Evolutionary conservation across 805 yeast genomes (phyloP).

Genomic region (Naumovozyma baii): DNA sequence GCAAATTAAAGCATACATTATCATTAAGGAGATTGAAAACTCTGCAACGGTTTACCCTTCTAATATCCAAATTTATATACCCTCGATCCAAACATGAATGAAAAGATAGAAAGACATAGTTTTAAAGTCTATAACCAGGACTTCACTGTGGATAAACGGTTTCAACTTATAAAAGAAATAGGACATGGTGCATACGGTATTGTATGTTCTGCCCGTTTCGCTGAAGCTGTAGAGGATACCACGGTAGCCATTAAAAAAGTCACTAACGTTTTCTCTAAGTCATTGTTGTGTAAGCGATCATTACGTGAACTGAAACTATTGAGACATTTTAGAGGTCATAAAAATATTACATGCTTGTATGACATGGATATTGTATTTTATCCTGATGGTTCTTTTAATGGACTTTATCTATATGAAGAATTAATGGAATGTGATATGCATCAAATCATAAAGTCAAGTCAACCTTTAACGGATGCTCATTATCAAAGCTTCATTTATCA

Average conservation of each 20-base stretch:
- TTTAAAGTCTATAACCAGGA: conserved; percentile 79
- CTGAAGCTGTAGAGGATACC: conserved; percentile 52
- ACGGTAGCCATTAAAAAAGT: conserved; percentile 91
- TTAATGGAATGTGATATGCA: conserved; percentile 97
- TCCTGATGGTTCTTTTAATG: conserved; percentile 70
- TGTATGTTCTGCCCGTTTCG: conserved; percentile 86
- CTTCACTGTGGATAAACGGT: conserved; percentile 81
- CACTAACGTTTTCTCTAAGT: conserved; percentile 82
- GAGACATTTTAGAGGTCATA: conserved; percentile 91
- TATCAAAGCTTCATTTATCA: conserved; percentile 89
- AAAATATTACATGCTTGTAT: conserved; percentile 86
- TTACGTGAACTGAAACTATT: conserved; percentile 79
- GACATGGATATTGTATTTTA: conserved; percentile 75
- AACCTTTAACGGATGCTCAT: conserved; percentile 86
- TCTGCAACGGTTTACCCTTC: too few relatives aligned
- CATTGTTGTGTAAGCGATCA: conserved; percentile 82
- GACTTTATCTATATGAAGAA: conserved; percentile 86
- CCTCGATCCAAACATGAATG: conserved; percentile 18
- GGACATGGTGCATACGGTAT: conserved; percentile 99
- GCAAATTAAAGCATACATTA: too few relatives aligned
- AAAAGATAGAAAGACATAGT: conserved; percentile 34
- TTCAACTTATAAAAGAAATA: conserved; percentile 81
- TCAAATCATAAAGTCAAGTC: conserved; percentile 88
- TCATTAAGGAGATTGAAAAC: too few relatives aligned
- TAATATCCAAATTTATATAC: too few relatives aligned